Conservation (phyloP, 2,329 filamentous ascomycete species). For the Pseudopithomyces chartarum region DNA sequence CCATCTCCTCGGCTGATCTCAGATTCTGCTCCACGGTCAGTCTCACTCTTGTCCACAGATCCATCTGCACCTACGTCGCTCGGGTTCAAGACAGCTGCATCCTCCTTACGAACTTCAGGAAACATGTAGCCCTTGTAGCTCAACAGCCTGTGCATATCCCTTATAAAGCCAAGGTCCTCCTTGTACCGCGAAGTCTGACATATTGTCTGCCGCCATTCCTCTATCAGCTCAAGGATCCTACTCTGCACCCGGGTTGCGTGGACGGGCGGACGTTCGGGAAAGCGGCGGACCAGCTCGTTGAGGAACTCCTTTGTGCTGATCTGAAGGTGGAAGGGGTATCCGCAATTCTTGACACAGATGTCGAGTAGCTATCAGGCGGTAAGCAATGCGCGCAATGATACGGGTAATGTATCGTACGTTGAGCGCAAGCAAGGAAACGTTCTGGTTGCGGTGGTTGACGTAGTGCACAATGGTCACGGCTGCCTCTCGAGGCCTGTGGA, state of each 20-base stretch:
- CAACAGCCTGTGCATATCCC: slow-evolving; percentile 95
- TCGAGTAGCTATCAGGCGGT: slow-evolving; percentile 72
- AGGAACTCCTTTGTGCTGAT: slow-evolving; percentile 99
- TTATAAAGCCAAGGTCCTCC: slow-evolving; percentile 92
- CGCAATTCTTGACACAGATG: slow-evolving; percentile 99
- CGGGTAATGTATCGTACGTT: slow-evolving; percentile 55
- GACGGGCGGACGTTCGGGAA: slow-evolving; percentile 89
- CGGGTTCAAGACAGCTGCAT: slow-evolving; percentile 94
- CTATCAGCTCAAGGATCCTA: slow-evolving; percentile 93
- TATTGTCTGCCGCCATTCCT: slow-evolving; percentile 98
- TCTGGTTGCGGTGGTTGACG: slow-evolving; percentile 96
- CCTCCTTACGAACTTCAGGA: slow-evolving; percentile 87
- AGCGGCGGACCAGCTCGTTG: slow-evolving; percentile 94
- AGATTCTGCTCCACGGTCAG: slow-evolving; percentile 69
- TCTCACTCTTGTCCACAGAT: not conserved
- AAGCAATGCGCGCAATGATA: slow-evolving; percentile 20
- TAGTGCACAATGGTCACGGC: slow-evolving; percentile 91
- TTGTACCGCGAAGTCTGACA: slow-evolving; percentile 98
- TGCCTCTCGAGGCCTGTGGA: slow-evolving; percentile 78
- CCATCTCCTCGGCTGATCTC: slow-evolving; percentile 97
- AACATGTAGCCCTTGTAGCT: slow-evolving; percentile 98
- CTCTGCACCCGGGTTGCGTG: slow-evolving; percentile 85
- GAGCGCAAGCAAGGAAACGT: slow-evolving; percentile 88
- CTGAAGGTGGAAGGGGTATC: slow-evolving; percentile 97
- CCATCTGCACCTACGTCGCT: slow-evolving; percentile 74